Percentiles rank a stretch among this genome's conserved stretches.
phyloP scores from a whole-genome alignment of 73 alveolate species.

The Paramecium biaurelia region DNA sequence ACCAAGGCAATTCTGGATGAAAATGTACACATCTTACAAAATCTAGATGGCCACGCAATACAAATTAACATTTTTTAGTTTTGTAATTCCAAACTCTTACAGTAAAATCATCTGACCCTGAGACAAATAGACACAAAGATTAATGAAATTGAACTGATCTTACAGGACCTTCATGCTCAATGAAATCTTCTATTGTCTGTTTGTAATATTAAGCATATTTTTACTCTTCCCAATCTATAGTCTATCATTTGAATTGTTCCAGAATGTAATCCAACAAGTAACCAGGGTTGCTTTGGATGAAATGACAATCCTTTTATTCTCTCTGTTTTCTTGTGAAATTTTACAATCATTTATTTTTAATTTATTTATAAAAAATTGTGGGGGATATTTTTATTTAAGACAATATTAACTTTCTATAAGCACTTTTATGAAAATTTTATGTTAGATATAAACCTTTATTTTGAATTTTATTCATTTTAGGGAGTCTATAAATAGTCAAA shows the following conservation, averaged over 20 bases:
- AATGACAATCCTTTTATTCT: conserved; percentile 98
- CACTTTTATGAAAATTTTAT: no score
- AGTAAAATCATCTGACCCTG: conserved; percentile 99
- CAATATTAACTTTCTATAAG: no score
- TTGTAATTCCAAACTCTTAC: conserved; percentile 84
- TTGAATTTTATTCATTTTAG: no score
- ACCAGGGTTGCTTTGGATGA: conserved; percentile 98
- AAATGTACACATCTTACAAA: conserved; percentile 97
- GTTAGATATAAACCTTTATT: no score
- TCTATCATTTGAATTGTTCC: conserved; percentile 98
- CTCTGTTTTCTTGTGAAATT: conserved; percentile 94
- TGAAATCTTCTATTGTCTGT: conserved; percentile 91
- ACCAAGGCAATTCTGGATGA: conserved; percentile 99
- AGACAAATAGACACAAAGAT: conserved; percentile 89
- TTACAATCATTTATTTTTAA: conserved; percentile 78
- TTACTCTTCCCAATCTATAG: conserved; percentile 78
- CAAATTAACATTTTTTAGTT: conserved; percentile 82
- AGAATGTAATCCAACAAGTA: conserved; percentile 84
- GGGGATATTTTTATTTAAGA: no score
- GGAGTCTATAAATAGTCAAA: no score
- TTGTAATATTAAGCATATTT: neutral
- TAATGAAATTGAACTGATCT: conserved; percentile 74
- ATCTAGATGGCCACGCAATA: conserved; percentile 97
- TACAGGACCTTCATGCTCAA: conserved; percentile 92
- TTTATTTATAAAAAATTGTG: neutral